Evolutionary conservation across 352 stramenopile genomes (phyloP), one percentile per base, ranked within the genome.

Genomic region (Phytophthora vignae): DNA sequence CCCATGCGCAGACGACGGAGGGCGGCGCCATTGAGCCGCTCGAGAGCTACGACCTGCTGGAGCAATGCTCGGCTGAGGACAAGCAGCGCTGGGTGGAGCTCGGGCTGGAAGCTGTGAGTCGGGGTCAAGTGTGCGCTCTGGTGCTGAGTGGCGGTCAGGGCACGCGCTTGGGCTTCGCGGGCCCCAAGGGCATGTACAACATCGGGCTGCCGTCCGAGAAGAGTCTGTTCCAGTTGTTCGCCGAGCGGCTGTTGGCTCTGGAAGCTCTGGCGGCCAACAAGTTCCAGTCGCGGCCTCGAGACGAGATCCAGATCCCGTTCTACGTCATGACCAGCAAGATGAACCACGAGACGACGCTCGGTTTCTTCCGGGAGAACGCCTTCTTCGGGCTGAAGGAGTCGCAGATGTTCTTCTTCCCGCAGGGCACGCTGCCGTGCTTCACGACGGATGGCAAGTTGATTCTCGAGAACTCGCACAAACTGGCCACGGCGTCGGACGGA

Each of bases 261-360:
- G 71, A 92, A 60, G 11, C 11, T 57, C 69, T 94, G 11, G 81
- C 81, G 1, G 62, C 48, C 11, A 31, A 60, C 10, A 60, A 48
- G 27, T 81, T 81, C 33, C 63, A 72, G 29, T 31, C 22, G 12
- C 38, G 59, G 22, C 38, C 38, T 3, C 42, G 60, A 65, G 54
- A 60, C 6, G 48, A 70, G 17, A 55, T 64, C 36, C 67, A 77
- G 33, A 83, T 98, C 50, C 88, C 88, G 40, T 93, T 99, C 52
- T 99, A 97, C 72, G 90, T 99, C 52, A 99, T 99, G 97, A 99
- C 97, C 15, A 99, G 93, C 75, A 88, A 91, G 19, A 89, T 99
- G 72, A 99, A 99, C 77, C 91, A 99, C 74, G 85, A 95, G 9
- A 85, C 90, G 52, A 99, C 97, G 7, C 59, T 88, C 0, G 60